Percentiles rank a stretch among this genome's conserved stretches.
Conservation (phyloP, 73 alveolate genomes). For the Symbiodinium pilosum region DNA sequence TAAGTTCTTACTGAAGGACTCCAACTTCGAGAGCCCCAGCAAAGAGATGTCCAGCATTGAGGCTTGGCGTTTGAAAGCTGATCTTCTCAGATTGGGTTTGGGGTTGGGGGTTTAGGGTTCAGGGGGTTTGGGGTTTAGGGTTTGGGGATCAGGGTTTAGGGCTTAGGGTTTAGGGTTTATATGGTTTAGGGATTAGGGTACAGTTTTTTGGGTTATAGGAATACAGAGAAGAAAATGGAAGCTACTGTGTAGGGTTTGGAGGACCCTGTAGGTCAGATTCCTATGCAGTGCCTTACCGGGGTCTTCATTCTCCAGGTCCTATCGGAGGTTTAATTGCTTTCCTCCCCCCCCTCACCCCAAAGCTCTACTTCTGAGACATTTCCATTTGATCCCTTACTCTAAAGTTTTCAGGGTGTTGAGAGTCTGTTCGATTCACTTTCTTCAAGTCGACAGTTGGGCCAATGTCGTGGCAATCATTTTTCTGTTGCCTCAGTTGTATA, state of each 20-base stretch:
- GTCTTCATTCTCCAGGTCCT: background rate
- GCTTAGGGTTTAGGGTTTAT: background rate
- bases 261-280: background rate
- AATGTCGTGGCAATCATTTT: too few relatives aligned
- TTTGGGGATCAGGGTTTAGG: background rate
- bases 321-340: too few relatives aligned
- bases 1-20: background rate
- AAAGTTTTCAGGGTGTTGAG: too few relatives aligned
- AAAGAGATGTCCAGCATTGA: constrained; percentile 12
- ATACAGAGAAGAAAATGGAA: too few relatives aligned
- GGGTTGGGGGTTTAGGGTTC: background rate
- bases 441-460: too few relatives aligned
- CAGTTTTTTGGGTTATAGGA: too few relatives aligned
- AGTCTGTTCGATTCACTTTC: too few relatives aligned
- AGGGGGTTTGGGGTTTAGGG: background rate
- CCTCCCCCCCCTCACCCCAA: too few relatives aligned
- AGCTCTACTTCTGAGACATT: too few relatives aligned
- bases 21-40: constrained; percentile 14
- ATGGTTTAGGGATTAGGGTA: too few relatives aligned
- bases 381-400: too few relatives aligned
- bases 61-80: background rate
- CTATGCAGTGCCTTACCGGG: background rate
- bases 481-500: too few relatives aligned
- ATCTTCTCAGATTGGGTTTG: background rate
- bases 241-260: background rate